phyloP scores from a whole-genome alignment of 495 filamentous ascomycete species.

The Tuber aestivum region DNA sequence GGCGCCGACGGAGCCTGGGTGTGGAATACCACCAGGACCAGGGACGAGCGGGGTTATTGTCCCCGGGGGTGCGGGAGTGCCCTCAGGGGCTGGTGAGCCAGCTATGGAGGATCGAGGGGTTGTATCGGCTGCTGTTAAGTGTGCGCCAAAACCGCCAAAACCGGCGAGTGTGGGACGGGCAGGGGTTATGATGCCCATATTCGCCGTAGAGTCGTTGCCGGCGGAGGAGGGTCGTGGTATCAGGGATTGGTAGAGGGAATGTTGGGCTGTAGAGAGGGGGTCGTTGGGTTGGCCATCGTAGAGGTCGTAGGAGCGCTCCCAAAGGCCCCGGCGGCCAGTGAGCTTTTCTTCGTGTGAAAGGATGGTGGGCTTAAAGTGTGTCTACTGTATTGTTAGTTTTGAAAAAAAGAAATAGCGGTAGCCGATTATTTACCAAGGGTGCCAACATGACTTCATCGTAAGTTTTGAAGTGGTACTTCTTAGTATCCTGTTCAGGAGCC shows the following conservation, averaged over 20 bases:
- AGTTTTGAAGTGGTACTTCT: constrained; percentile 86
- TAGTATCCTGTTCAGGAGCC: constrained; percentile 76
- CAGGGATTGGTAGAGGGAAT: constrained; percentile 73
- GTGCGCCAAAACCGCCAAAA: constrained; percentile 48
- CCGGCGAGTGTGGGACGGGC: constrained; percentile 51
- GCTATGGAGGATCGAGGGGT: constrained; percentile 80
- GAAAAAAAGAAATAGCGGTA: background rate
- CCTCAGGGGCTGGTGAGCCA: constrained; percentile 77
- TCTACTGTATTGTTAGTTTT: constrained; percentile 13
- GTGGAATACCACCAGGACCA: constrained; percentile 46
- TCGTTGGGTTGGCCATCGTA: constrained; percentile 90
- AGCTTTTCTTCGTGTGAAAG: constrained; percentile 79
- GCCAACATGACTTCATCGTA: constrained; percentile 91
- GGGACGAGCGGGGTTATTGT: constrained; percentile 53
- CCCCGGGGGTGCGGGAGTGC: constrained; percentile 58
- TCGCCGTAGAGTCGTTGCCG: constrained; percentile 22
- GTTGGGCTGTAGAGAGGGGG: constrained; percentile 77
- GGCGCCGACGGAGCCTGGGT: constrained; percentile 39
- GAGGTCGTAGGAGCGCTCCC: constrained; percentile 80
- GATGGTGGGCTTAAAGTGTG: constrained; percentile 73
- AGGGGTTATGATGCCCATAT: constrained; percentile 49
- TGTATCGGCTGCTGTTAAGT: constrained; percentile 47
- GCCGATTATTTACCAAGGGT: constrained; percentile 57
- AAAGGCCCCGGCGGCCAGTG: constrained; percentile 64
- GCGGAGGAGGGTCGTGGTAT: constrained; percentile 78